A percentile compares a stretch with the other conserved stretches of the same genome.
Conservation (phyloP, 2,329 filamentous ascomycete genomes). For the Claviceps quebecensis region DNA sequence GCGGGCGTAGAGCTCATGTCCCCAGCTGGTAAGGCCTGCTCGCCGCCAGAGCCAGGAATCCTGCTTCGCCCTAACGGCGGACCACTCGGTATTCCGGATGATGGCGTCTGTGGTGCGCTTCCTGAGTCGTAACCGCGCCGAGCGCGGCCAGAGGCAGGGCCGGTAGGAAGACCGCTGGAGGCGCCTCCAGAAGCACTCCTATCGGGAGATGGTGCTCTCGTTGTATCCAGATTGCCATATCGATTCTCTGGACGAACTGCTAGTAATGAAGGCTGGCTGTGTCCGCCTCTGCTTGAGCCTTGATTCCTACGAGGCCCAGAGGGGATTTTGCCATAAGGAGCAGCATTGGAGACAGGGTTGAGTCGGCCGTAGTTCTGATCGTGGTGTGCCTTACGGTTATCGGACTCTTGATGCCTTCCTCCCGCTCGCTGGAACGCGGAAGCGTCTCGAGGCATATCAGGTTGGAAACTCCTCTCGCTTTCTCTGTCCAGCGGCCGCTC, state of each 20-base stretch:
- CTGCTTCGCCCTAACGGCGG: slow-evolving; percentile 28
- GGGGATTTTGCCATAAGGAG: slow-evolving; percentile 28
- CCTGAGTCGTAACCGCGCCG: slow-evolving; percentile 30
- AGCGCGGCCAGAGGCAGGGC: slow-evolving; percentile 35
- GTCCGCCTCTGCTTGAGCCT: slow-evolving; percentile 24
- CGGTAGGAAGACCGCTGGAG: slow-evolving; percentile 40
- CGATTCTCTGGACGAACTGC: slow-evolving; percentile 20
- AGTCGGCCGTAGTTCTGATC: slow-evolving; percentile 51
- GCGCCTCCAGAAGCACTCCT: slow-evolving; percentile 15
- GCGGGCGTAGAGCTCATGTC: slow-evolving; percentile 11
- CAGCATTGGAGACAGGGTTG: slow-evolving; percentile 30
- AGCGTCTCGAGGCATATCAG: slow-evolving; percentile 27
- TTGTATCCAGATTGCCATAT: slow-evolving; percentile 25
- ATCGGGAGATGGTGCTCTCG: slow-evolving; percentile 32
- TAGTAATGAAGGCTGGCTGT: slow-evolving; percentile 20
- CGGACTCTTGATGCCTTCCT: slow-evolving; percentile 28
- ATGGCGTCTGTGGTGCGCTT: slow-evolving; percentile 16
- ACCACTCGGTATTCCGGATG: slow-evolving; percentile 13
- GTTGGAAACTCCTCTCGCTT: slow-evolving; percentile 13
- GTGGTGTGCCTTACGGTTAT: slow-evolving; percentile 36
- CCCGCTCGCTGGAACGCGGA: slow-evolving; percentile 23
- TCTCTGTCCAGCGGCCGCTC: slow-evolving; percentile 28
- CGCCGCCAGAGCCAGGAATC: slow-evolving; percentile 19
- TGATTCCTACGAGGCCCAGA: slow-evolving; percentile 41
- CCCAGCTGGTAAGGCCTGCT: slow-evolving; percentile 13